Conservation (phyloP, 306 rosid genomes). For the Rubus idaeus region DNA sequence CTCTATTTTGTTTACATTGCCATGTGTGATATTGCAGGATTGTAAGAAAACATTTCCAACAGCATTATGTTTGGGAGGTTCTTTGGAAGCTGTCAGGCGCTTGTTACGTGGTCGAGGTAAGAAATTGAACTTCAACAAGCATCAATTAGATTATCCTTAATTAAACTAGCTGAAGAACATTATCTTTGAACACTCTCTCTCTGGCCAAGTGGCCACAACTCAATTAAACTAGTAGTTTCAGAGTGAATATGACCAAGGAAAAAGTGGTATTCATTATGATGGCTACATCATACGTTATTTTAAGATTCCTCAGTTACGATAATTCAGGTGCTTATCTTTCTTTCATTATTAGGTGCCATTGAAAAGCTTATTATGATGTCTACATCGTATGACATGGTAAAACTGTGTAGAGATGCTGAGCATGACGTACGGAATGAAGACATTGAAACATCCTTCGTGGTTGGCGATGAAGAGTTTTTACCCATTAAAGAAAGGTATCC, state of each 20-base stretch:
- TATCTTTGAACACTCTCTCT: not conserved
- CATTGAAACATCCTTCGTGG: constrained; percentile 60
- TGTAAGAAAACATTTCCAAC: constrained; percentile 81
- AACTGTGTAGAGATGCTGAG: constrained; percentile 53
- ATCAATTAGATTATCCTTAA: not conserved
- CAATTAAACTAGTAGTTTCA: not conserved
- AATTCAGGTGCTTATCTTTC: not conserved
- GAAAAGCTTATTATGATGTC: constrained; percentile 84
- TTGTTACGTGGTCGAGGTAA: constrained; percentile 55
- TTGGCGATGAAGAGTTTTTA: constrained; percentile 87
- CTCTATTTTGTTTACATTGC: constrained; percentile 3
- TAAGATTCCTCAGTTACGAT: not conserved
- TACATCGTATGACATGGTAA: constrained; percentile 77
- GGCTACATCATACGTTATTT: not conserved
- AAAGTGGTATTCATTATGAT: not conserved
- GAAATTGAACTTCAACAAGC: not conserved
- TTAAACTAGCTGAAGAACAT: not conserved
- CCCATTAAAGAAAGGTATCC: constrained; percentile 80
- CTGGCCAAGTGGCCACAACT: not conserved
- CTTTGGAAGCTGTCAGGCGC: constrained; percentile 62
- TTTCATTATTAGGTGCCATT: constrained; percentile 52
- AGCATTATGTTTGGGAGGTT: constrained; percentile 89
- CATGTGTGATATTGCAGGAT: constrained; percentile 44
- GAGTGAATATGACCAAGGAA: not conserved
- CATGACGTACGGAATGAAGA: constrained; percentile 25